Base-by-base conservation (phyloP, 192 early-diverging fungal genomes). In the Coemansia brasiliensis region DNA sequence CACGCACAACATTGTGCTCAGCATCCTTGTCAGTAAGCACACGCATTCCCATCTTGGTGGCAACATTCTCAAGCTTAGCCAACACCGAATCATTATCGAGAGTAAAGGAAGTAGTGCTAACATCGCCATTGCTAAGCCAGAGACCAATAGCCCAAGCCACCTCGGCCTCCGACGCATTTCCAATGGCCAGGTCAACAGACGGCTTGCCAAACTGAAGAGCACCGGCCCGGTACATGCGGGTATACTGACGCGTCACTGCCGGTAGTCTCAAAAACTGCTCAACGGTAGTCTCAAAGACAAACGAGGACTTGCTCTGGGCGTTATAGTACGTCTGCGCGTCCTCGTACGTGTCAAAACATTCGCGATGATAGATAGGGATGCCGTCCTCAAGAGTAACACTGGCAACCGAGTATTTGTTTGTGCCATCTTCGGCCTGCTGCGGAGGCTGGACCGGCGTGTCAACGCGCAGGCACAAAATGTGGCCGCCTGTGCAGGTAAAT, bases 401-500 rank as follows among this genome's bases (percentile, higher is more conserved):
- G 10, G 9, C 57, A 20, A 71, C 68, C 8, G 43, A 45, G 38
- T 43, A 44, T 3, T 1, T 27, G 15, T 15, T 27, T 3, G 5
- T 10, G 11, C 2, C 27, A 11, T n/a, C 22, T 16, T 52, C 67
- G 12, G 16, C 26, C 24, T 3, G 10, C 35, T 40, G 42, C 35
- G 55, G 46, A 2, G 38, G 15, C 1, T 20, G 26, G 3, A 49
- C 69, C 10, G 69, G 69, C 35, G 44, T 52, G 42, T 64, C 61
- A 9, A 61, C 16, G 32, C 69, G 69, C 69, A 71, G 52, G 41
- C 69, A 71, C 25, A 71, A 53, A 40, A 64, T 57, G 21, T 71
- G 69, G 7, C 69, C 69, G 35, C 69, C 69, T 1, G 69, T 71
- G 62, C 69, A 64, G 20, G 69, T 71, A 35, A 71, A 71, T 5